Evolutionary conservation across 345 rosid genomes (phyloP), one percentile per base, ranked within the genome.

Genomic region (Melastoma malabathricum): DNA sequence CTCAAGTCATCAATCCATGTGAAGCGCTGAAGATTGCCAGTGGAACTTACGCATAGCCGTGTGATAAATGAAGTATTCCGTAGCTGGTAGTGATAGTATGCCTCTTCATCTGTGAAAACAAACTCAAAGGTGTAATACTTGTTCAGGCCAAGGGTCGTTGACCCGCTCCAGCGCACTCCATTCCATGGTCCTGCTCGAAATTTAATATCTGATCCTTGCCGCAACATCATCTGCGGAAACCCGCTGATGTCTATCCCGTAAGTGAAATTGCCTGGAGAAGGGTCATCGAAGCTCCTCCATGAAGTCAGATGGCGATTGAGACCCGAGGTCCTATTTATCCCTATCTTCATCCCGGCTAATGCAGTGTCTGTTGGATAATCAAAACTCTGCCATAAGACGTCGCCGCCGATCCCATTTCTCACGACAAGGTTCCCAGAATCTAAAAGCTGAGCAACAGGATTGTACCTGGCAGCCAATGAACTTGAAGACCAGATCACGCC

Each of bases 371-470:
- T 31, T 0, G 72, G 76, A 46, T 74, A 50, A 64, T 82, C 81
- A 39, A 72, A 82, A 56, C 84, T 78, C 58, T 82, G 81, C 85
- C 85, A 82, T 18, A 72, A n/a, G 18, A 15, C 51, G 17, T 43
- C 22, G 12, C 46, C 51, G 1, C 22, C 25, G 43, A 17, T 41
- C 2, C 29, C 69, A 8, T 68, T 73, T 52, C 48, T 60, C 5
- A 74, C 44, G 8, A 78, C 65, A 2, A 76, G 60, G 48, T 78
- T 78, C n/a, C 81, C 64, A 9, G 64, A 29, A 48, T 52, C 52
- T 20, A 60, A 47, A 38, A 60, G 48, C 48, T 60, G 64, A n/a
- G 64, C 64, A 0, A 52, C 18, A 19, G 49, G 52, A 9, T 47
- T 52, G 38, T 13, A 15, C 15, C 12, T 48, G 18, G 18, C 51